Base-by-base conservation (phyloP, 2,329 filamentous ascomycete species). In the Neurospora sp. region DNA sequence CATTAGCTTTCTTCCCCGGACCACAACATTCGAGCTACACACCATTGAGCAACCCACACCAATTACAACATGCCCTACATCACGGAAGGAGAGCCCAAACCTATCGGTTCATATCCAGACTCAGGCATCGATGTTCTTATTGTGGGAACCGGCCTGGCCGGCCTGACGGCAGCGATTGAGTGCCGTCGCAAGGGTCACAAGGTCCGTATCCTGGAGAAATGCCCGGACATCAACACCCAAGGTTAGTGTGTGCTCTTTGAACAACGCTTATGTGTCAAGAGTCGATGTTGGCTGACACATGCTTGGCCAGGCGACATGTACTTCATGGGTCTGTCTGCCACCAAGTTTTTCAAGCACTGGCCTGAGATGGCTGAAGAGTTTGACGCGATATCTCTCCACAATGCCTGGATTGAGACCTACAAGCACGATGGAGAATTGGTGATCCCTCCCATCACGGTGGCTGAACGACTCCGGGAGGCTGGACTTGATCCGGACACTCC, bases 81-180 rank as follows among this genome's bases (percentile, higher is more conserved):
- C 33, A 78, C 78, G 76, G 70, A 74, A 41, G 41, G 41, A 6
- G 81, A 83, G 71, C 77, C 79, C 46, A 84, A 81, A 75, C 84
- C 84, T 19, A 78, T 86, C n/a, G 84, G 84, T 41, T 84, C 83
- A 3, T 86, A 86, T 75, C 81, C 82, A 28, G 74, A 78, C 15
- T 80, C 81, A 8, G 81, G 82, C 66, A 83, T 86, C 72, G 80
- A 81, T 46, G 82, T 87, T 38, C 77, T 86, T 39, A 82, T 87
- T 67, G 83, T 87, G 6, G 85, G 85, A 15, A 82, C 81, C 73
- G 87, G 87, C 8, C 87, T 89, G 68, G 88, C 85, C 65, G 88
- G 87, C 23, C 80, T 89, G 39, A 87, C 87, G 8, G 86, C 86
- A 11, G 85, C 86, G 23, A 86, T 89, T 70, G 87, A 89, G 79